These are phyloP conservation scores for Durusdinium trenchii DNA, from an alignment of 73 alveolate species.

Conservation along the genomic window DNA sequence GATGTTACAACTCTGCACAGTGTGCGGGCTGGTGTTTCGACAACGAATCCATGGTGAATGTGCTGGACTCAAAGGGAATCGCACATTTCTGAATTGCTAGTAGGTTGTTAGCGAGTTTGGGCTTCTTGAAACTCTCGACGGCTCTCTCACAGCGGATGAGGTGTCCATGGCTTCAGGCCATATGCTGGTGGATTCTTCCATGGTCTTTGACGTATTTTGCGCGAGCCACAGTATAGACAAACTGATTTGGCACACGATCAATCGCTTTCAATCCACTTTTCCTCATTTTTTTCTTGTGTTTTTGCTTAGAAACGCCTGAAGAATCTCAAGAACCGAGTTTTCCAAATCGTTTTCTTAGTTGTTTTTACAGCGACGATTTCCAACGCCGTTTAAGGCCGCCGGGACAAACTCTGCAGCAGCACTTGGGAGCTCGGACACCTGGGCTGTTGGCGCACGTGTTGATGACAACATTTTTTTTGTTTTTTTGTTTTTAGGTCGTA, in stretches of 20 bases:
- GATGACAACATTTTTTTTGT: not conserved
- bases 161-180: conserved; percentile 20
- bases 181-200: conserved; percentile 25
- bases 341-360: not conserved
- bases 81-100: not conserved
- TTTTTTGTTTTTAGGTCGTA: too few species aligned
- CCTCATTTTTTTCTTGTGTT: not conserved
- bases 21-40: conserved; percentile 92
- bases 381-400: not conserved
- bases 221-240: too few species aligned
- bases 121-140: not conserved
- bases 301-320: not conserved
- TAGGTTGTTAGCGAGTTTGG: not conserved
- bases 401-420: not conserved
- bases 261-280: not conserved
- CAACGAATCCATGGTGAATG: conserved; percentile 67
- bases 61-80: not conserved
- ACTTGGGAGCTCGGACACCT: not conserved
- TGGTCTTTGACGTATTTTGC: conserved; percentile 67
- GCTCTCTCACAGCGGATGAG: not conserved
- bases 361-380: not conserved
- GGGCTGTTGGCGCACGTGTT: not conserved
- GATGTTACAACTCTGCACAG: too few species aligned
- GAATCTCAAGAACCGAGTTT: not conserved
- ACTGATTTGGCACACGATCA: too few species aligned